These are phyloP conservation scores for Monilinia polystroma DNA, from an alignment of 2,329 filamentous ascomycete species.

Conservation along the genomic window DNA sequence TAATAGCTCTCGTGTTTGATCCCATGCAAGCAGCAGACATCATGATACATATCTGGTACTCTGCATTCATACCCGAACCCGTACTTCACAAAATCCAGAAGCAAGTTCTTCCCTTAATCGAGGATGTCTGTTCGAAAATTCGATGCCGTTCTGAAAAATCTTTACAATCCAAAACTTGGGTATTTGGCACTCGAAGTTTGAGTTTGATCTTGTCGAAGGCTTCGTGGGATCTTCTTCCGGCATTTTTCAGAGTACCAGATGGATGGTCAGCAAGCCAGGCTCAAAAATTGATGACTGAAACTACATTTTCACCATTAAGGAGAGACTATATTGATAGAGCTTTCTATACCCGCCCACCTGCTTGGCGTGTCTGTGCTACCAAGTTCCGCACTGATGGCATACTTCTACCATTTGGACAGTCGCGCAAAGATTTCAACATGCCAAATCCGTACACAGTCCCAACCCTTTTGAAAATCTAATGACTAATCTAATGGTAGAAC, in stretches of 20 bases:
- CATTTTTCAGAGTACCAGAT: constrained; percentile 35
- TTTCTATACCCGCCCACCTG: constrained; percentile 34
- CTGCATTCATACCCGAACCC: constrained; percentile 5
- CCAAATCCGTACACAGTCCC: constrained; percentile 45
- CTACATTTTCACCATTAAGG: constrained; percentile 37
- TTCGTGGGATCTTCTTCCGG: constrained; percentile 39
- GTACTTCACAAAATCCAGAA: not conserved
- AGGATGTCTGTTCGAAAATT: constrained; percentile 10
- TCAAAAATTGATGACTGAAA: constrained; percentile 31
- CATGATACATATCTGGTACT: constrained; percentile 22
- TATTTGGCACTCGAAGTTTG: constrained; percentile 2
- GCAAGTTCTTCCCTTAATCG: constrained; percentile 4
- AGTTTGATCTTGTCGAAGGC: constrained; percentile 11
- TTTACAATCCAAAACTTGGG: constrained; percentile 22
- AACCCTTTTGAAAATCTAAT: not conserved
- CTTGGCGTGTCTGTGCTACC: constrained; percentile 35
- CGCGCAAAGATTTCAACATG: constrained; percentile 37
- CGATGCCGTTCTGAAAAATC: not conserved
- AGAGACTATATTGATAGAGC: constrained; percentile 41
- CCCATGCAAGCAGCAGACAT: constrained; percentile 10
- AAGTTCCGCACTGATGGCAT: constrained; percentile 44
- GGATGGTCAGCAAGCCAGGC: constrained; percentile 35
- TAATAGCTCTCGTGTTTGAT: constrained; percentile 11
- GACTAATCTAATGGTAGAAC: constrained; percentile 37
- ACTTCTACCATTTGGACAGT: constrained; percentile 44